Base-by-base conservation (phyloP, 495 filamentous ascomycete genomes). In the Xylaria scruposa region DNA sequence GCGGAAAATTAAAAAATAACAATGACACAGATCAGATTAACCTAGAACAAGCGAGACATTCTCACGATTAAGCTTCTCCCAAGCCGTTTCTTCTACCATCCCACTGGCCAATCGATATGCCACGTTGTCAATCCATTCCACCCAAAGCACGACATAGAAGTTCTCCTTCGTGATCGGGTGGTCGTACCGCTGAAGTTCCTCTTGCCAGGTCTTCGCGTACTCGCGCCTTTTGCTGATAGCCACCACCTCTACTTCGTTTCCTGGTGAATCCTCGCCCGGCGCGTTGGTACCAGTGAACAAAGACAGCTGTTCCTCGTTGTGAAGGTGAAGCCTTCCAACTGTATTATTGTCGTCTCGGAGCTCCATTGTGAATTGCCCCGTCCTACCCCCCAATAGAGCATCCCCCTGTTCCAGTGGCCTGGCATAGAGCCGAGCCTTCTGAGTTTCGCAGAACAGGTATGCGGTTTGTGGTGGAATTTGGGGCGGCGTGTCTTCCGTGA, bases 191-290 rank as follows among this genome's bases (percentile, higher is more conserved):
- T 59, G 6, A 2, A 59, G 56, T 0, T 59, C 31, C n/a, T 59
- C 56, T 17, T 59, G 36, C 56, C 56, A 36, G 13, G 56, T 59
- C 31, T 36, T 59, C 17, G 56, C 29, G 19, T 59, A 59, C 56
- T 59, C 56, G 10, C 56, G 56, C 10, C 31, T 31, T 59, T 59
- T 59, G 56, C 56, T 59, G 31, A 59, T 59, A 59, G 56, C 56
- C 56, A 59, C 56, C 29, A 59, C 10, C n/a, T 59, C 56, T 4
- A 59, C 56, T 6, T n/a, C 2, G 5, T 36, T 36, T 59, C 31
- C 31, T 8, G 17, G 56, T n/a, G 31, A n/a, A 59, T 36, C 13
- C 21, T 26, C 24, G 24, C 24, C 51, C 0, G 21, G 51, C 3
- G 21, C 24, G 3, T 29, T 54, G 29, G 21, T 54, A 29, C 51